Evolutionary conservation across 2,329 filamentous ascomycete species (phyloP), one percentile per base, ranked within the genome.

Genomic region (Leptodontidium sp.): DNA sequence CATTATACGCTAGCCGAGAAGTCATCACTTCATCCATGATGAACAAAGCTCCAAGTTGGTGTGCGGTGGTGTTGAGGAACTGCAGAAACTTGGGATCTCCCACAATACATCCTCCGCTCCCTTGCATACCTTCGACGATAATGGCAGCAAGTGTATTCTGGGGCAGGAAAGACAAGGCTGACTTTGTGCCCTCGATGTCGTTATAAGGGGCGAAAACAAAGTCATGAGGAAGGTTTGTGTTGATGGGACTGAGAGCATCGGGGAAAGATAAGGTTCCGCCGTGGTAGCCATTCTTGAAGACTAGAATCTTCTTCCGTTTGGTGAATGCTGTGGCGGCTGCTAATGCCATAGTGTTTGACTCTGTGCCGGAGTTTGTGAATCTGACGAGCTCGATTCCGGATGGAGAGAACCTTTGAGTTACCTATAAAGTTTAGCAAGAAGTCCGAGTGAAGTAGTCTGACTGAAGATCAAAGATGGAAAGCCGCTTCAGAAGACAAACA

Each of bases 11-110:
- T 35, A 91, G 78, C 1, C 90, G 83, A 3, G 87, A 90, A 0
- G 90, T 91, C 85, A 91, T 90, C 6, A 93, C 90, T 78, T 93
- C 91, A 76, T 93, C 91, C 15, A 91, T 80, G 45, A 93, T 88
- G 71, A 93, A 84, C 0, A 93, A 68, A 0, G 86, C 86, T 1
- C 85, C 85, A 0, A 81, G 57, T 24, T 68, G 32, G 8, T 70
- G 64, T 11, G 74, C 70, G n/a, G 49, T 66, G 4, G 47, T 63
- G 14, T 72, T 62, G 11, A 77, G 69, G 32, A 66, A 72, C 12
- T 69, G 47, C 0, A 77, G 70, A 45, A 76, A 77, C 12, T 72
- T 61, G 1, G 58, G 43, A 0, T 50, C 58, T 78, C 74, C 89
- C 0, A 82, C 79, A 6, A 89, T 84, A 64, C 85, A 87, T 0